Conservation (phyloP, 2,329 filamentous ascomycete genomes). For the Colletotrichum magnum region DNA sequence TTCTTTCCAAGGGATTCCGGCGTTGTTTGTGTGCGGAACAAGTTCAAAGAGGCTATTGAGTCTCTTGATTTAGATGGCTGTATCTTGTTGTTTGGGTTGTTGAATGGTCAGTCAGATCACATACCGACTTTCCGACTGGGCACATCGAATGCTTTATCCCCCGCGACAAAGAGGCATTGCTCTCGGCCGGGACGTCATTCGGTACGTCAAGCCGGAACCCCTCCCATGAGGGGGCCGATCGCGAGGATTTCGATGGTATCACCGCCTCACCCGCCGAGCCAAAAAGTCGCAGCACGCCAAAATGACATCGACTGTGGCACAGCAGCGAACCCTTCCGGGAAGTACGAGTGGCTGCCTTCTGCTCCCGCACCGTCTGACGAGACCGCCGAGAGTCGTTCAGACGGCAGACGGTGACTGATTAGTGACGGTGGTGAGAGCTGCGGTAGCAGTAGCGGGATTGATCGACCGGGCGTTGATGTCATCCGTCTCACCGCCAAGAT, state of each 20-base stretch:
- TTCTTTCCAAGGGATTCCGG: too few relatives aligned
- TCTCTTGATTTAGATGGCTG: too few relatives aligned
- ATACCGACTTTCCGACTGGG: neutral
- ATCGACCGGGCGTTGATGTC: slow-evolving; percentile 28
- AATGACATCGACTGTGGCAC: slow-evolving; percentile 37
- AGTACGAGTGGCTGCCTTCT: slow-evolving; percentile 21
- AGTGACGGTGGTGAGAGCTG: neutral
- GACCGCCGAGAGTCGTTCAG: neutral
- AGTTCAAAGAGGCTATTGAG: too few relatives aligned
- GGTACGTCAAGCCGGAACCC: neutral
- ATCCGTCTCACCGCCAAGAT: slow-evolving; percentile 33
- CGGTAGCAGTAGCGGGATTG: slow-evolving; percentile 14
- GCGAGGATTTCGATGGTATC: neutral
- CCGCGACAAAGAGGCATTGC: neutral
- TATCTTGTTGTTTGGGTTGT: neutral
- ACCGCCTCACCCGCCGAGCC: slow-evolving; percentile 9
- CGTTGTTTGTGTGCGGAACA: too few relatives aligned
- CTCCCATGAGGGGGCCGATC: neutral
- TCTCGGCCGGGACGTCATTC: neutral
- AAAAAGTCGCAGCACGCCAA: neutral
- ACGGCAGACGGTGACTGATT: too few relatives aligned
- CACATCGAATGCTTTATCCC: neutral
- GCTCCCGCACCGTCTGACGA: neutral
- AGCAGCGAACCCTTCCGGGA: slow-evolving; percentile 9
- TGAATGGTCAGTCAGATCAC: neutral